Base-by-base conservation (phyloP, 306 rosid genomes). In the Pyrus pyrifolia region DNA sequence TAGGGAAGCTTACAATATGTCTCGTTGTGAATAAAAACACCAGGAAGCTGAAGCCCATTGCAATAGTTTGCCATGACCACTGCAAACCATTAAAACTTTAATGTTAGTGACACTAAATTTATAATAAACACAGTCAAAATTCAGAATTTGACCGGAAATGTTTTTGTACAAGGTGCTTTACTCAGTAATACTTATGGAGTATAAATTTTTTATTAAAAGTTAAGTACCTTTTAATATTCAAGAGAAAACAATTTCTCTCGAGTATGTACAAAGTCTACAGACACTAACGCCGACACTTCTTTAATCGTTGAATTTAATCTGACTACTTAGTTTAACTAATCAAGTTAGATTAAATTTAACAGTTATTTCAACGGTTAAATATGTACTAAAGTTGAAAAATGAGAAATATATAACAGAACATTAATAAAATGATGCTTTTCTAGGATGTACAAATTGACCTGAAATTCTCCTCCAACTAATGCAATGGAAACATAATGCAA, bases 51-150 rank as follows among this genome's bases (percentile, higher is more conserved):
- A 85, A 64, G 71, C 98, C 99, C 75, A 96, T 75, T 35, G 89
- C 38, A 76, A 96, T 83, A 12, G 97, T 92, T 88, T 91, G 93
- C 97, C 96, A 89, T 72, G 96, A 90, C 99, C 99, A 96, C 98
- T 96, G 96, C 89, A 86, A 74, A 86, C 25, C 68, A 68, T 35
- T n/a, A 38, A 61, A 40, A 59, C 6, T 49, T 29, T n/a, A 31
- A 57, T 11, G 14, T 74, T 44, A 58, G 2, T 45, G 61, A n/a
- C 27, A 8, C 61, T 57, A 57, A 57, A 57, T n/a, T 57, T 49
- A 18, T 15, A 13, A 46, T 4, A 46, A 46, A 14, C 0, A 49
- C 0, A 14, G 4, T 49, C 19, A 49, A 49, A 49, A 49, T 49
- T 49, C 19, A 49, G 17, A 49, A 58, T 23, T 58, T 4, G 1